Conservation (phyloP, 2,329 filamentous ascomycete species). For the Thelonectria olida region DNA sequence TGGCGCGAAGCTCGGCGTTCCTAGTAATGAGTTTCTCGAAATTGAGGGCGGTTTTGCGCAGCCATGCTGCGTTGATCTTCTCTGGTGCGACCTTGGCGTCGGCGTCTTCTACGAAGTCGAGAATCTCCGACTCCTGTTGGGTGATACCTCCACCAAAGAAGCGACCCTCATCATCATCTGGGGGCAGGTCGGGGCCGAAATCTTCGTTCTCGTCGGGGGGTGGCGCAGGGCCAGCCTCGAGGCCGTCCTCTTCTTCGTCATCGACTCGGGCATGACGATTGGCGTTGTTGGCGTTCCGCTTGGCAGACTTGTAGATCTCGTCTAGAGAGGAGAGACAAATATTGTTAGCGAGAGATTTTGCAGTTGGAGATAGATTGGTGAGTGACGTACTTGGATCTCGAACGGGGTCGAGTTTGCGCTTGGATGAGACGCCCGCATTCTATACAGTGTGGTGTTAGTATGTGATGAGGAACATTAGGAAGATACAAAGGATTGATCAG, state of each 20-base stretch:
- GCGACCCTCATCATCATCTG: conserved; percentile 80
- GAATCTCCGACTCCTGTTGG: conserved; percentile 79
- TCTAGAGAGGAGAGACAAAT: conserved; percentile 52
- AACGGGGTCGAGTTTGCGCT: conserved; percentile 70
- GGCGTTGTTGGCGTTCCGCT: conserved; percentile 55
- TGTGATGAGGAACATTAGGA: neutral
- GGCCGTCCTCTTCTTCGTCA: conserved; percentile 56
- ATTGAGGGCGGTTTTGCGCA: conserved; percentile 80
- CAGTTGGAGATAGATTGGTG: neutral
- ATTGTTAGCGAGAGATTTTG: conserved; percentile 3
- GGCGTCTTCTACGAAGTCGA: conserved; percentile 82
- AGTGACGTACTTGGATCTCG: conserved; percentile 68
- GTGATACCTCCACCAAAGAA: conserved; percentile 96
- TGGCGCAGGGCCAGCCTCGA: conserved; percentile 56
- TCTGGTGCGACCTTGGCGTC: conserved; percentile 62
- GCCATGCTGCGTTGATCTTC: conserved; percentile 84
- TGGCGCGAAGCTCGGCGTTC: conserved; percentile 89
- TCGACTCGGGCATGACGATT: conserved; percentile 58
- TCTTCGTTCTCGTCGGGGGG: conserved; percentile 64
- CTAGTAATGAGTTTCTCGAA: conserved; percentile 93
- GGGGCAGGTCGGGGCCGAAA: conserved; percentile 54
- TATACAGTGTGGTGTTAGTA: conserved; percentile 31
- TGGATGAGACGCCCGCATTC: conserved; percentile 58
- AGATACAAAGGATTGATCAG: neutral
- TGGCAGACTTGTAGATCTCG: conserved; percentile 72